phyloP scores from a whole-genome alignment of 306 rosid genomes.

The Rosa multiflora region DNA sequence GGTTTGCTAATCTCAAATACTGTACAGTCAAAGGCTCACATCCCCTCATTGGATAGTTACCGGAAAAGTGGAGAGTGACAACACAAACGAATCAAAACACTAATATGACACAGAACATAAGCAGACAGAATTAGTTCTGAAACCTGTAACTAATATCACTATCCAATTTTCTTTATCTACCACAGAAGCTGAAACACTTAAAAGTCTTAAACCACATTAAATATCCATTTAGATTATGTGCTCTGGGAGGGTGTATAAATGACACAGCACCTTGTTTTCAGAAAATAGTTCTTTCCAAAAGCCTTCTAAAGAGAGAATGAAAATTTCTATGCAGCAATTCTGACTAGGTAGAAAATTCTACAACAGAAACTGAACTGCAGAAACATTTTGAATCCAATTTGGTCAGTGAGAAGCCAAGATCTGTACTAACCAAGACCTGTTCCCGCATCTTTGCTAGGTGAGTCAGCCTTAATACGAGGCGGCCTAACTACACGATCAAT shows the following conservation, averaged over 20 bases:
- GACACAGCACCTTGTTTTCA: background rate
- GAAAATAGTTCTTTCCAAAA: constrained; percentile 7
- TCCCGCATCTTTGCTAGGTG: constrained; percentile 64
- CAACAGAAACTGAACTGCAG: constrained; percentile 17
- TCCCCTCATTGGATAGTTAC: background rate
- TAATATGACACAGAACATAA: background rate
- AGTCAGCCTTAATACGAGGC: constrained; percentile 74
- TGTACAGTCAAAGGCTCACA: background rate
- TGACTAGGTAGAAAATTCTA: constrained; percentile 28
- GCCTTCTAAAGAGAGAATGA: constrained; percentile 2
- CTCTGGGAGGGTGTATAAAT: background rate
- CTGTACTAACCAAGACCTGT: constrained; percentile 74
- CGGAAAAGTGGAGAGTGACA: background rate
- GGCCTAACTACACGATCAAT: constrained; percentile 81
- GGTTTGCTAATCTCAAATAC: background rate
- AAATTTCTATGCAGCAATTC: constrained; percentile 27
- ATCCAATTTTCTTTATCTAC: background rate
- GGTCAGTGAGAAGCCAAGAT: constrained; percentile 16
- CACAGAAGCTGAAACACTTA: background rate
- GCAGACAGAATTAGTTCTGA: background rate
- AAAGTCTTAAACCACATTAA: background rate
- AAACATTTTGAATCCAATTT: constrained; percentile 21
- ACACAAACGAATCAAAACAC: background rate
- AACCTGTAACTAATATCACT: background rate
- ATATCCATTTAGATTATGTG: background rate